Percentiles rank a stretch among this genome's conserved stretches.
Conservation (phyloP, 495 filamentous ascomycete species). For the Xylaria nigripes region DNA sequence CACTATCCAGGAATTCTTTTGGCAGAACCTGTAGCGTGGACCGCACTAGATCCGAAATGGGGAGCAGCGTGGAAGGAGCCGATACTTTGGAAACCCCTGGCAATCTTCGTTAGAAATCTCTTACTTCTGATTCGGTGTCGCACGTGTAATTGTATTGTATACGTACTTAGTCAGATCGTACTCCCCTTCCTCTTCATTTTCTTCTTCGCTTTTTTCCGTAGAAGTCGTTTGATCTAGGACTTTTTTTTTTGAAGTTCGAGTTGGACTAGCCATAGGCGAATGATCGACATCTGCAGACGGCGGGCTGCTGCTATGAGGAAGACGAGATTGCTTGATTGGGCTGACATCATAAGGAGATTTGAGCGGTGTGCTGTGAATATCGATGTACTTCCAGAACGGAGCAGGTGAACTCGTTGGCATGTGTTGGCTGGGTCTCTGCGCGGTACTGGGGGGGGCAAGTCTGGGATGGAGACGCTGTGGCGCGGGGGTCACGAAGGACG, state of each 20-base stretch:
- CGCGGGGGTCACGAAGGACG: conserved; percentile 70
- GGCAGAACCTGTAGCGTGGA: not conserved
- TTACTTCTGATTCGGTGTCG: not conserved
- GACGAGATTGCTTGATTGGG: conserved; percentile 35
- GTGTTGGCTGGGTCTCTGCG: conserved; percentile 84
- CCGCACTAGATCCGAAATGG: conserved; percentile 4
- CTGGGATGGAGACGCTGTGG: conserved; percentile 74
- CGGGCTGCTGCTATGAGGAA: conserved; percentile 59
- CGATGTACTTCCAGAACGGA: conserved; percentile 91
- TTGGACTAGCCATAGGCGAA: conserved; percentile 30
- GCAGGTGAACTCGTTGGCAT: conserved; percentile 92
- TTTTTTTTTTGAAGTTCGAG: conserved; percentile 13
- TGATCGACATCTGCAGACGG: conserved; percentile 41
- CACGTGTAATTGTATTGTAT: not conserved
- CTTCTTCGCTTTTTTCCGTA: conserved; percentile 28
- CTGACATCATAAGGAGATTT: conserved; percentile 48
- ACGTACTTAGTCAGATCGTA: conserved; percentile 55
- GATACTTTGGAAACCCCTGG: conserved; percentile 64
- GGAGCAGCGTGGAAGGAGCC: conserved; percentile 50
- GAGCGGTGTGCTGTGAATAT: conserved; percentile 70
- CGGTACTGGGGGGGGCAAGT: conserved; percentile 80
- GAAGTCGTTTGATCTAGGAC: conserved; percentile 17
- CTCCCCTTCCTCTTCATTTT: conserved; percentile 41
- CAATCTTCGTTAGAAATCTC: conserved; percentile 22
- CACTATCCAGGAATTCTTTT: not conserved